Evolutionary conservation across 208 protist genomes (phyloP).

Genomic region (Crithidia brevicula): DNA sequence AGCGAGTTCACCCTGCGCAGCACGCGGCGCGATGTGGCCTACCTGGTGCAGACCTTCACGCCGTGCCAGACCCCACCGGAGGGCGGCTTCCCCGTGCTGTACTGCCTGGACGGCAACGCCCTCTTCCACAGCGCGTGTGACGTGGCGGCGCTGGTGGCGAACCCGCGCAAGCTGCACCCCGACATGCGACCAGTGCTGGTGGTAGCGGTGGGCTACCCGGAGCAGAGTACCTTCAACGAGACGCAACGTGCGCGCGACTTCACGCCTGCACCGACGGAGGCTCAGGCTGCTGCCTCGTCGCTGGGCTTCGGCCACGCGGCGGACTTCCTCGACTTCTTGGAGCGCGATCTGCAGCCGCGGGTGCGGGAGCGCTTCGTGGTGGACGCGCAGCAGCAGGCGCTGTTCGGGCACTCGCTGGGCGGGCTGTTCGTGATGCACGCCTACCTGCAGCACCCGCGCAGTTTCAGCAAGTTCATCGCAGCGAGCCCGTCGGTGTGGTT

Average conservation of each 20-base stretch:
- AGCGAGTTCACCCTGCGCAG: background rate
- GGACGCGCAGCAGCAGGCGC: conserved; percentile 9
- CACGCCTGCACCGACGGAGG: conserved; percentile 18
- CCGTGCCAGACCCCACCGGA: conserved; percentile 10
- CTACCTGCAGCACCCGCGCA: conserved; percentile 17
- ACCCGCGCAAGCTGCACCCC: conserved; percentile 17
- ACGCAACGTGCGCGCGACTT: conserved; percentile 17
- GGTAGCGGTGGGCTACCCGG: conserved; percentile 17
- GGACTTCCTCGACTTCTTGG: conserved; percentile 13
- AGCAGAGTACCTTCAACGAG: conserved; percentile 13
- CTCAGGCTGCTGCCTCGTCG: background rate
- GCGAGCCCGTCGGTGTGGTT: conserved; percentile 26
- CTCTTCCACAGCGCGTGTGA: conserved; percentile 18
- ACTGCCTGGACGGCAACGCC: conserved; percentile 18
- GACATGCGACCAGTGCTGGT: conserved; percentile 16
- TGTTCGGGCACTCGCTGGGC: conserved; percentile 22
- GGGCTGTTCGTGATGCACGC: conserved; percentile 18
- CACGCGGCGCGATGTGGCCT: background rate
- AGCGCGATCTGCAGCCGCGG: conserved; percentile 8
- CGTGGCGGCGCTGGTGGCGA: conserved; percentile 11
- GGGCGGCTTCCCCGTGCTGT: conserved; percentile 20
- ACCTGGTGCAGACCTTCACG: conserved; percentile 13
- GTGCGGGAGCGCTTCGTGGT: conserved; percentile 7
- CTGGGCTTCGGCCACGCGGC: background rate
- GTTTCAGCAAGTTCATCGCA: conserved; percentile 17